Conservation (phyloP, 495 filamentous ascomycete species). For the Recurvomyces mirabilis region DNA sequence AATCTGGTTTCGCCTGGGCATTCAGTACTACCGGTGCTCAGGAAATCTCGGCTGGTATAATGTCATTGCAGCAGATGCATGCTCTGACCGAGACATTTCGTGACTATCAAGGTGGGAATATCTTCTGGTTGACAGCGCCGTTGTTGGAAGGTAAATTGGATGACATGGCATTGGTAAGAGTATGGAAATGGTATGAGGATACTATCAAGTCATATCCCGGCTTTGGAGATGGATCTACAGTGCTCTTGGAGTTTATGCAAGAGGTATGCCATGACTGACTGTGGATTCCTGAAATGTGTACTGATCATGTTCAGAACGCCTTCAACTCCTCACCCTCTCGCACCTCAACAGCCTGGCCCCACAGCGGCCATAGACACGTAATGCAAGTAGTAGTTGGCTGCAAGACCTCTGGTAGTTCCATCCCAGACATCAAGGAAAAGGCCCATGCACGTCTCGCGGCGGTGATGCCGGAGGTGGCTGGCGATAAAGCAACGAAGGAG, state of each 20-base stretch:
- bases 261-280: conserved; percentile 6
- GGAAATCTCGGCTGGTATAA: conserved; percentile 14
- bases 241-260: conserved; percentile 27
- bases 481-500: conserved; percentile 2
- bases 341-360: conserved; percentile 22
- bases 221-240: conserved; percentile 20
- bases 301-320: conserved; percentile 7
- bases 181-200: conserved; percentile 27
- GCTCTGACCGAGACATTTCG: conserved; percentile 16
- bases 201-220: conserved; percentile 9
- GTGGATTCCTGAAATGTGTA: not conserved
- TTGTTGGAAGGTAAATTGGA: conserved; percentile 19
- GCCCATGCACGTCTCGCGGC: conserved; percentile 16
- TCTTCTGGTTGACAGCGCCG: conserved; percentile 20
- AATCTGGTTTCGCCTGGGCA: conserved; percentile 24
- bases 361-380: conserved; percentile 20
- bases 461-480: conserved; percentile 10
- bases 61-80: conserved; percentile 17
- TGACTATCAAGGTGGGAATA: conserved; percentile 17
- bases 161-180: conserved; percentile 16
- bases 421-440: conserved; percentile 10
- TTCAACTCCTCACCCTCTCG: conserved; percentile 20
- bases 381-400: conserved; percentile 23
- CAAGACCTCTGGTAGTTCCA: conserved; percentile 9
- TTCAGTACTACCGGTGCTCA: conserved; percentile 22